Percentiles rank a stretch among this genome's conserved stretches.
phyloP scores from a whole-genome alignment of 768 basidiomycete species.

The Boletus bicolor region DNA sequence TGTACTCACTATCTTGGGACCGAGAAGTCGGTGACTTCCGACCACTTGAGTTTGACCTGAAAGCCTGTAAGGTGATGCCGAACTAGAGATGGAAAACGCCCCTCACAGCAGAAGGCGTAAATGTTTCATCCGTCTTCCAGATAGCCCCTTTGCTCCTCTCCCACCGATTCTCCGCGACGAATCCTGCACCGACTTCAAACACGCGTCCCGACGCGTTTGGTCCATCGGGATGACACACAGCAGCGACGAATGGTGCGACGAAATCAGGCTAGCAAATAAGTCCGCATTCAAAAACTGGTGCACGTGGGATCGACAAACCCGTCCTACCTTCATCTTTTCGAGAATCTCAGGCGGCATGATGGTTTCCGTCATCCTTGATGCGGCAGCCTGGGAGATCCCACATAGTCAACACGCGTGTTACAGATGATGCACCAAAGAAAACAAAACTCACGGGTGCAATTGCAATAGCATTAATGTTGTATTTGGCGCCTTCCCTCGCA shows the following conservation, averaged over 20 bases:
- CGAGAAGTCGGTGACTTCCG: conserved; percentile 75
- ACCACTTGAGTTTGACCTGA: conserved; percentile 82
- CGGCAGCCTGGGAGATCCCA: conserved; percentile 58
- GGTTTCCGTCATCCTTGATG: conserved; percentile 93
- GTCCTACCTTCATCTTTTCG: conserved; percentile 67
- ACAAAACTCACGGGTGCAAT: conserved; percentile 75
- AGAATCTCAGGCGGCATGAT: conserved; percentile 94
- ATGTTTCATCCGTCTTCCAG: conserved; percentile 86
- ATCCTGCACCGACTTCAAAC: conserved; percentile 94
- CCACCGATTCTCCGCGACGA: conserved; percentile 88
- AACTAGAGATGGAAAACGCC: background rate
- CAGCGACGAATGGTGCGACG: conserved; percentile 89
- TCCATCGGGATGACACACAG: conserved; percentile 81
- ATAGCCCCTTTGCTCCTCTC: conserved; percentile 83
- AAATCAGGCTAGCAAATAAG: conserved; percentile 60
- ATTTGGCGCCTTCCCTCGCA: conserved; percentile 88
- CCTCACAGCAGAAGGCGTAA: conserved; percentile 90
- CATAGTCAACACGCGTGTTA: background rate
- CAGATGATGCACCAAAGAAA: background rate
- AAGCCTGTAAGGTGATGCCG: background rate
- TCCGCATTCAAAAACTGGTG: background rate
- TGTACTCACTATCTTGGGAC: conserved; percentile 61
- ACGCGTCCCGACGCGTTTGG: conserved; percentile 76
- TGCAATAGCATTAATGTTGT: conserved; percentile 80
- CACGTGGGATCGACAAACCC: background rate